Base-by-base conservation (phyloP, 768 basidiomycete species). In the Leccinum barrowsii region DNA sequence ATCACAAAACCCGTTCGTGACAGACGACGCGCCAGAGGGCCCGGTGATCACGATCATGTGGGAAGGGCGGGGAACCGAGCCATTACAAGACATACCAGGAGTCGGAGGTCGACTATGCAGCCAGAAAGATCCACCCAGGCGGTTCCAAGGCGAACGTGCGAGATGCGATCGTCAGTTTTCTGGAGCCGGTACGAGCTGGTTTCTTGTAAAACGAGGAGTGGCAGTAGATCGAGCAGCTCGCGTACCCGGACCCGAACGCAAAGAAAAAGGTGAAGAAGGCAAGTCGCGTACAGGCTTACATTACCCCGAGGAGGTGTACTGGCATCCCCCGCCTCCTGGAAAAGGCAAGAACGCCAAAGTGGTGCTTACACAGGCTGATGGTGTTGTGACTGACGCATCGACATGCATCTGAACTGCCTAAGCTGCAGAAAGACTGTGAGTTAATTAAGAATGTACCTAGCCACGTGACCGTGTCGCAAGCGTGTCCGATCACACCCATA, bases 81-180 rank as follows among this genome's bases (percentile, higher is more conserved):
- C 92, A 97, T 72, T 96, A 90, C 77, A 66, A 65, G 37, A 77
- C 77, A 5, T 92, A 84, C 71, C 80, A 80, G 13, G 82, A 82
- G 49, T 69, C 98, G 63, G 79, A 89, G 71, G 77, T 78, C 19
- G 92, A 89, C 54, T 99, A 94, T 69, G 83, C 78, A 30, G 80
- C 78, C 58, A 88, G 85, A 75, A 82, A 83, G 62, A 66, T 99
- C 4, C 94, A 97, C 72, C 97, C 97, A 7, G 87, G 85, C 32
- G 97, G 97, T 73, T 75, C 98, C 69, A 99, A 99, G 79, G 73
- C 73, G 4, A 81, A 85, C 0, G 91, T 96, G 15, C 81, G 82
- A 46, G 83, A 85, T 34, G 87, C 85, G 12, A 86, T 98, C 70
- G 80, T 83, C 67, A 78, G 78, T 24, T 75, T 99, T 46, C 74